Evolutionary conservation across 805 yeast species (phyloP).

Genomic region (Cyberlindnera saturnus): DNA sequence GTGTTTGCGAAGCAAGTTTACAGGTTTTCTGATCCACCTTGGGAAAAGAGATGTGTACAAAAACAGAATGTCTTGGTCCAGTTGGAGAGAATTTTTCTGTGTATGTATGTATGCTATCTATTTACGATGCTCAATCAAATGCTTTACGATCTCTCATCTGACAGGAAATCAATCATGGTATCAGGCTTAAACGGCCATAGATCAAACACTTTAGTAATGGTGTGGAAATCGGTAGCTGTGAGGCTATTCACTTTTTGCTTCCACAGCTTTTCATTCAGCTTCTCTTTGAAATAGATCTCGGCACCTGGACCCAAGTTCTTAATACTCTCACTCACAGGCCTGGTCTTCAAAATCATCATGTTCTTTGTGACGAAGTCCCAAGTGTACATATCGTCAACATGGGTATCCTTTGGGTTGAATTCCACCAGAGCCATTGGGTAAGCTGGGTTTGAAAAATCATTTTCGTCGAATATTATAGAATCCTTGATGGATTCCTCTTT

Average conservation of each 20-base stretch:
- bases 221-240: conserved; percentile 46
- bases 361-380: conserved; percentile 65
- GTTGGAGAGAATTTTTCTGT: too few relatives aligned
- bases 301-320: conserved; percentile 80
- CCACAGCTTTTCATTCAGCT: conserved; percentile 32
- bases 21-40: too few relatives aligned
- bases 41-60: too few relatives aligned
- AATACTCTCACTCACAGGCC: conserved; percentile 41
- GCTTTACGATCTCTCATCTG: conserved; percentile 1
- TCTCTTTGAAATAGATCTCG: conserved; percentile 37
- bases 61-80: too few relatives aligned
- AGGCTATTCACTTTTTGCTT: conserved; percentile 43
- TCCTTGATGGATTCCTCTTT: conserved; percentile 13
- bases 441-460: conserved; percentile 23
- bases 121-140: too few relatives aligned
- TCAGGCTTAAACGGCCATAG: conserved; percentile 88
- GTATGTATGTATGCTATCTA: too few relatives aligned
- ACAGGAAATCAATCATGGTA: conserved; percentile 28
- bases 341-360: conserved; percentile 42
- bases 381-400: conserved; percentile 41
- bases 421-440: conserved; percentile 42
- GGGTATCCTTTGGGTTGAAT: conserved; percentile 40
- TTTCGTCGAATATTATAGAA: conserved; percentile 22
- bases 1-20: too few relatives aligned
- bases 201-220: conserved; percentile 46